phyloP scores from a whole-genome alignment of 192 early-diverging fungal species.

The Gonapodya prolifera region DNA sequence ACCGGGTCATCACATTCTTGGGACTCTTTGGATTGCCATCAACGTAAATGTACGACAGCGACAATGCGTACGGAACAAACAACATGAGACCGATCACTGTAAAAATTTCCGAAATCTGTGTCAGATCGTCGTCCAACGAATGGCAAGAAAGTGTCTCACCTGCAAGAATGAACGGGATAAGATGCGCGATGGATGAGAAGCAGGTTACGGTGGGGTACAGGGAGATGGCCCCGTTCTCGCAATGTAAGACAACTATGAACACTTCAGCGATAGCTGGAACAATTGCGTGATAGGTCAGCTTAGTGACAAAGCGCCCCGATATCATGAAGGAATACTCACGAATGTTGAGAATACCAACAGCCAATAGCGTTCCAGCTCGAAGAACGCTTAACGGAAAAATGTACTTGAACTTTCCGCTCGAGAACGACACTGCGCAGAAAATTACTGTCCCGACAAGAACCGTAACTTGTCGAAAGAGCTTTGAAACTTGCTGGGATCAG shows the following conservation, averaged over 20 bases:
- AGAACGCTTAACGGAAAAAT: neutral
- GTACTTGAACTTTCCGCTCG: neutral
- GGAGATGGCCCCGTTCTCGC: neutral
- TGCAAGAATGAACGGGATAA: neutral
- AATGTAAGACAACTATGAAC: neutral
- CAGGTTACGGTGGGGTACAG: neutral
- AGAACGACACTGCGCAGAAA: neutral
- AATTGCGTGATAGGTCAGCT: too few species aligned
- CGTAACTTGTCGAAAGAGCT: neutral
- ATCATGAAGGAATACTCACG: neutral
- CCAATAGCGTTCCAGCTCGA: neutral
- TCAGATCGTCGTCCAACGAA: neutral
- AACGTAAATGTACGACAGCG: neutral
- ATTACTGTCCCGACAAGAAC: neutral
- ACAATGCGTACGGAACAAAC: neutral
- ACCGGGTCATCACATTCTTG: neutral
- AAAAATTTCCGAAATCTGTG: neutral
- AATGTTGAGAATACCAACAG: neutral
- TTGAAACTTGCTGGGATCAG: neutral
- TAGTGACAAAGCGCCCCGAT: neutral
- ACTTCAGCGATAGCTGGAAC: neutral
- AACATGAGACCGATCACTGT: neutral
- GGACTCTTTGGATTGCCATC: neutral
- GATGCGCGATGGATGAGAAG: neutral
- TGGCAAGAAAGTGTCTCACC: neutral